Conservation (phyloP, 2,329 filamentous ascomycete species). For the Kalmusia sp. region DNA sequence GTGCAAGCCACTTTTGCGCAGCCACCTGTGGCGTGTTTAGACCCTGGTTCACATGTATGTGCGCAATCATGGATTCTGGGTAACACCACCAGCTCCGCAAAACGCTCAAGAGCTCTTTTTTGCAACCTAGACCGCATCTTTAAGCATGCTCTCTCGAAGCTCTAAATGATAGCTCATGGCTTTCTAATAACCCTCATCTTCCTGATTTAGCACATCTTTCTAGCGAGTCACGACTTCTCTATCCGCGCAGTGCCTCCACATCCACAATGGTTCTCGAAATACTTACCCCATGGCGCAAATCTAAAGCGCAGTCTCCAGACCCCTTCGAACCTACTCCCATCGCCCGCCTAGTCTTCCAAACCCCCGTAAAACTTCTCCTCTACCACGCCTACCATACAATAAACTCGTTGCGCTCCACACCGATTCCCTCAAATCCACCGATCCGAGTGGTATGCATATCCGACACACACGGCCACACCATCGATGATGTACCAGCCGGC, state of each 20-base stretch:
- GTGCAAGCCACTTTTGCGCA: background rate
- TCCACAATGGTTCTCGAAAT: conserved; percentile 37
- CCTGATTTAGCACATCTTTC: background rate
- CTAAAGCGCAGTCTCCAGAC: conserved; percentile 19
- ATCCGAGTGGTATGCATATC: conserved; percentile 87
- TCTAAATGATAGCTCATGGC: background rate
- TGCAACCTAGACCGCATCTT: background rate
- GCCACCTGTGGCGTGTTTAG: background rate
- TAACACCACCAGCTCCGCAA: background rate
- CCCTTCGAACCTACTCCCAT: conserved; percentile 58
- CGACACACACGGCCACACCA: conserved; percentile 78
- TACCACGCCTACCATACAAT: conserved; percentile 69
- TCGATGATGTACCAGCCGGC: conserved; percentile 70
- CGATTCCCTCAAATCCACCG: conserved; percentile 63
- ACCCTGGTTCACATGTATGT: conserved; percentile 8
- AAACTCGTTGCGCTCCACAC: conserved; percentile 70
- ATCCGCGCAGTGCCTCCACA: conserved; percentile 1
- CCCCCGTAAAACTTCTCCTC: conserved; percentile 71
- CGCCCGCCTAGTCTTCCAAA: conserved; percentile 68
- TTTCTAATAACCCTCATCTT: background rate
- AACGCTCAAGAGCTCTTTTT: too few species aligned
- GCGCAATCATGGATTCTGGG: background rate
- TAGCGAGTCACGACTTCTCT: conserved; percentile 10
- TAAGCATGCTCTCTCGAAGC: background rate
- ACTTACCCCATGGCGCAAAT: conserved; percentile 33